Evolutionary conservation across 2,329 filamentous ascomycete species (phyloP), one percentile per base, ranked within the genome.

Genomic region (Fusarium anthophilum): DNA sequence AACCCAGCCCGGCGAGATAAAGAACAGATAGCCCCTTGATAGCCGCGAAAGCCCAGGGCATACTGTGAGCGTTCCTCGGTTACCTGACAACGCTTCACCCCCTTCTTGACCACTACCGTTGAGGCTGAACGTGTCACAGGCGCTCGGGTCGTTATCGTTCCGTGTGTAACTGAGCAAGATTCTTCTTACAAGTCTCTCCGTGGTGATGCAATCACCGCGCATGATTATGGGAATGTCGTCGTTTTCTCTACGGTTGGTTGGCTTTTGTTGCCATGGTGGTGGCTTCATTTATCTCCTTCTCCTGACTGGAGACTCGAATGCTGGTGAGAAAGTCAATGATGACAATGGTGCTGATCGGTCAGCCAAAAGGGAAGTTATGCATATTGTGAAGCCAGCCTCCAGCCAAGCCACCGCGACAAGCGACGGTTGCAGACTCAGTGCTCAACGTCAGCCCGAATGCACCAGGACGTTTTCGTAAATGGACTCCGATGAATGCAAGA

Each of bases 1-100:
- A n/a, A 22, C 47, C 20, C 10, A n/a, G 28, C 24, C 11, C 43
- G 24, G 5, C 2, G 43, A 45, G 43, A 45, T 20, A 26, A 5
- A 17, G 17, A 8, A 45, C 5, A 8, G 24, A 12, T 45, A 45
- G 8, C 24, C 24, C 12, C 24, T 26, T 45, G 24, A 22, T 13
- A 8, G 20, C 8, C 20, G 12, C 17, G 0, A 24, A 26, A 9
- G 4, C 5, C 11, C 1, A 20, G 15, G 17, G 24, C 20, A 13
- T 15, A 13, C 22, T 50, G 14, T n/a, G 7, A 32, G 20, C 14
- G 14, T 50, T n/a, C 3, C 14, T 17, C 9, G 0, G 20, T 50
- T n/a, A 22, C 10, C 26, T 12, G 47, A 50, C 9, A 32, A 5
- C 9, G 22, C 26, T 48, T 50, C 28, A 30, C 4, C 47, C 47